These are phyloP conservation scores for Aspergillus quadricinctus DNA, from an alignment of 2,329 filamentous ascomycete genomes.

Conservation along the genomic window DNA sequence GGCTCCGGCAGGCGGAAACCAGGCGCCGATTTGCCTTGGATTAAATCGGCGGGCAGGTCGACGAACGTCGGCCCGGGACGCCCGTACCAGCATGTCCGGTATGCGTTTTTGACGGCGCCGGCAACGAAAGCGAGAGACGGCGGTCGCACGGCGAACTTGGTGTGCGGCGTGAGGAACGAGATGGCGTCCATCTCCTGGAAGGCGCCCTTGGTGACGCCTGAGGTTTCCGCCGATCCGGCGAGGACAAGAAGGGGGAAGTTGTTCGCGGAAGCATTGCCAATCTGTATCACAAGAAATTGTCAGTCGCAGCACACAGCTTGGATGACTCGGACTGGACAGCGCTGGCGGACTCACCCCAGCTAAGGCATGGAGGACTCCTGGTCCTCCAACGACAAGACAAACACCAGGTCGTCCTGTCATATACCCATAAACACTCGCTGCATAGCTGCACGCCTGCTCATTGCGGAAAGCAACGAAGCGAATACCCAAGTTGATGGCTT, in stretches of 20 bases:
- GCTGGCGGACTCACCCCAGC: conserved; percentile 44
- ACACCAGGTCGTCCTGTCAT: conserved; percentile 54
- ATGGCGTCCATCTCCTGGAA: conserved; percentile 58
- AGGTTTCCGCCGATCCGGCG: conserved; percentile 51
- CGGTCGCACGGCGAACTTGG: conserved; percentile 49
- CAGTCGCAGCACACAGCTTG: not conserved
- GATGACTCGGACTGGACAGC: too few relatives aligned
- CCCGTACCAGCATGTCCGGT: conserved; percentile 52
- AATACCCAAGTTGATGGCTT: conserved; percentile 54
- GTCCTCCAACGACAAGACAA: conserved; percentile 56
- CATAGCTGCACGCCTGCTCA: conserved; percentile 57
- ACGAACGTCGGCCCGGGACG: conserved; percentile 51
- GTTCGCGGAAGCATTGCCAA: conserved; percentile 52
- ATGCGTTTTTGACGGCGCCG: conserved; percentile 48
- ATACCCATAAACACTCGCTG: conserved; percentile 56
- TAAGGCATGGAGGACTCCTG: conserved; percentile 55
- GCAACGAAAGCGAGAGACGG: conserved; percentile 44
- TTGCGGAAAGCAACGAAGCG: conserved; percentile 57
- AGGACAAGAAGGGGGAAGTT: conserved; percentile 53
- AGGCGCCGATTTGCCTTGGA: conserved; percentile 38
- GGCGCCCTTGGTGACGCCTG: conserved; percentile 49
- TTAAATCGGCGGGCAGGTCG: conserved; percentile 54
- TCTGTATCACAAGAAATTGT: conserved; percentile 19
- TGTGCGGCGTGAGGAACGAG: conserved; percentile 49
- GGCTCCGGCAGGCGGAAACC: conserved; percentile 19